Evolutionary conservation across 441 rosid species (phyloP), one percentile per base, ranked within the genome.

Genomic region (Syzygium malaccense): DNA sequence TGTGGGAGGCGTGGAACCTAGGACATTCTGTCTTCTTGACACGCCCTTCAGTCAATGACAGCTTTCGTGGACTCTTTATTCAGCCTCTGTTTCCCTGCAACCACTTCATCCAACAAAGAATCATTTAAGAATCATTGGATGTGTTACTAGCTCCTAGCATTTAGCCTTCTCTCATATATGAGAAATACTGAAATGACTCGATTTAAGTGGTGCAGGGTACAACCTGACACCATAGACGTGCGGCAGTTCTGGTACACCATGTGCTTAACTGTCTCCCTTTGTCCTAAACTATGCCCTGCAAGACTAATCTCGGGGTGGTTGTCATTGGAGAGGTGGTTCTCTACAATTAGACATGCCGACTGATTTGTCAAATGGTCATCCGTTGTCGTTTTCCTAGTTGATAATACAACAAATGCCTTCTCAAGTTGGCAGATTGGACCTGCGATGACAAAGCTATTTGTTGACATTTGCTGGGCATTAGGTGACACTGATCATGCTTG

Each of bases 141-240:
- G 23, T 25, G 51, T 71, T 5, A 71, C 49, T 37, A 71, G 8
- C 26, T 71, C 37, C 51, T 37, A 25, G 51, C 51, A 41, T 37
- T 23, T 25, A 26, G 83, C 51, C 83, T 37, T 75, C 83, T 75
- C 17, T 75, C 28, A 75, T 0, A 75, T 4, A 75, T 7, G 83
- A 12, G 49, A 75, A 12, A 41, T 41, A 75, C 18, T 1, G n/a
- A 75, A 75, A 37, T 41, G n/a, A 75, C 51, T 75, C 51, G 17
- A 75, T 37, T 41, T 75, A 75, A 37, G 51, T 11, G 86, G 78
- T 14, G 26, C 33, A 26, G 55, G 78, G 55, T 62, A 92, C n/a
- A 41, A 41, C 97, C 95, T 90, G 93, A 75, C 86, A 55, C 87
- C 7, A 92, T 92, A 23, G 93, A 62, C 19, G 89, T 87, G 83